These are phyloP conservation scores for Skeletonema costatum DNA, from an alignment of 108 stramenopile species.

Conservation along the genomic window DNA sequence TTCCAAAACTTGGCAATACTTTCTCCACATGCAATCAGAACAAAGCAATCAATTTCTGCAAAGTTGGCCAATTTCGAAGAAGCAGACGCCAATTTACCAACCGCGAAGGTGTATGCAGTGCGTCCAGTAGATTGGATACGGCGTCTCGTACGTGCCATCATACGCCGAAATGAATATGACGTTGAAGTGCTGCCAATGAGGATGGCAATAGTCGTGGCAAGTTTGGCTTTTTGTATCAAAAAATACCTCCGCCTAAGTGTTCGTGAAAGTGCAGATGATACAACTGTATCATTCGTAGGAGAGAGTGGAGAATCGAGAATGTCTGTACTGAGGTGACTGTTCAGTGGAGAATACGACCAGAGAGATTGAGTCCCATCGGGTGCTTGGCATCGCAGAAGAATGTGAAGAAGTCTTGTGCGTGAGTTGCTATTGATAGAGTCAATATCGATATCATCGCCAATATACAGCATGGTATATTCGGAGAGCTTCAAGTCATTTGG, in stretches of 20 bases:
- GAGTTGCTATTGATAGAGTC: slow-evolving; percentile 27
- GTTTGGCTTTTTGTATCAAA: slow-evolving; percentile 83
- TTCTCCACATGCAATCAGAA: slow-evolving; percentile 91
- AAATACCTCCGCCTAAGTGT: slow-evolving; percentile 83
- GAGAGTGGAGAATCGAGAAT: slow-evolving; percentile 42
- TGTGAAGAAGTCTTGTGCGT: slow-evolving; percentile 46
- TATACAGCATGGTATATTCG: slow-evolving; percentile 68
- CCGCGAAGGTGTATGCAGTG: slow-evolving; percentile 89
- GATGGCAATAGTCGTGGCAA: slow-evolving; percentile 88
- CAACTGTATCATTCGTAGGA: slow-evolving; percentile 26
- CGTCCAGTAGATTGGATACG: slow-evolving; percentile 75
- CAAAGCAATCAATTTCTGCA: slow-evolving; percentile 95
- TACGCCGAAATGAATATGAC: slow-evolving; percentile 64
- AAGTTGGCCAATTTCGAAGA: slow-evolving; percentile 94
- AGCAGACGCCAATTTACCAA: slow-evolving; percentile 89
- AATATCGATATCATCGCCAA: slow-evolving; percentile 66
- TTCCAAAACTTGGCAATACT: slow-evolving; percentile 77
- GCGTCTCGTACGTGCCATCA: slow-evolving; percentile 63
- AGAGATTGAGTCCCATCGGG: slow-evolving; percentile 45
- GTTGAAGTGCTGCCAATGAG: slow-evolving; percentile 89
- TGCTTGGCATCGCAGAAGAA: slow-evolving; percentile 55
- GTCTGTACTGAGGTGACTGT: slow-evolving; percentile 26
- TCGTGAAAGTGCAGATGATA: slow-evolving; percentile 52
- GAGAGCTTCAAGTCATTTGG: slow-evolving; percentile 63
- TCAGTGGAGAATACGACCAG: slow-evolving; percentile 76